Evolutionary conservation across 352 stramenopile genomes (phyloP).

Genomic region (Phytophthora pistaciae): DNA sequence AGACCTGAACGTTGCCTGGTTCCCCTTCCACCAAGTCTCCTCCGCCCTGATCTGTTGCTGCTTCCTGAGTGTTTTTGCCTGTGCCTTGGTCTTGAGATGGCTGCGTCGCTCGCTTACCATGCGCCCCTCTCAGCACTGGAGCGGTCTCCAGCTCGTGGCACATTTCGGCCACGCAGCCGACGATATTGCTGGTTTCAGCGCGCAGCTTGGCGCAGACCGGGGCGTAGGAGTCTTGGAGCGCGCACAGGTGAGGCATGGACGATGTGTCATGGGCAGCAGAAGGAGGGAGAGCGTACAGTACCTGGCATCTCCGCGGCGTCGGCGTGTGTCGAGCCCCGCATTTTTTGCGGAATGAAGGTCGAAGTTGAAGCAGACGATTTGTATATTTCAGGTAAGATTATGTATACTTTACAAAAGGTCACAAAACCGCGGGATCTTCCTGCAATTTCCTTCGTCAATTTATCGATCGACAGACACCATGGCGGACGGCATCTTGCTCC

Average conservation of each 20-base stretch:
- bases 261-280: background rate
- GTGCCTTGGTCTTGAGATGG: background rate
- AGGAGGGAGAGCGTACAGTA: background rate
- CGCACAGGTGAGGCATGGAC: background rate
- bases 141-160: constrained; percentile 11
- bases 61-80: background rate
- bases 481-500: constrained; percentile 36
- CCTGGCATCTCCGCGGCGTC: background rate
- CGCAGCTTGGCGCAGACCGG: constrained; percentile 12
- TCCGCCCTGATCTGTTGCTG: background rate
- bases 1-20: background rate
- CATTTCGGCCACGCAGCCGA: constrained; percentile 12
- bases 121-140: background rate
- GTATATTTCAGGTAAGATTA: constrained; percentile 6
- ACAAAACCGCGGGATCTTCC: background rate
- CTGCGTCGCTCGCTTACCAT: background rate
- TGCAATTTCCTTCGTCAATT: constrained; percentile 1
- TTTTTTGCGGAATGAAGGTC: constrained; percentile 33
- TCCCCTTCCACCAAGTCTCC: background rate
- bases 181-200: constrained; percentile 20
- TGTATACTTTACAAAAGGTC: constrained; percentile 4
- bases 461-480: constrained; percentile 6
- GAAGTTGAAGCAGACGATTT: constrained; percentile 30
- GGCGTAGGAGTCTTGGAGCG: background rate
- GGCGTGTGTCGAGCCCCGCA: constrained; percentile 12